Percentiles rank a stretch among this genome's conserved stretches.
Conservation (phyloP, 2,329 filamentous ascomycete genomes). For the Epichloe hybrida region DNA sequence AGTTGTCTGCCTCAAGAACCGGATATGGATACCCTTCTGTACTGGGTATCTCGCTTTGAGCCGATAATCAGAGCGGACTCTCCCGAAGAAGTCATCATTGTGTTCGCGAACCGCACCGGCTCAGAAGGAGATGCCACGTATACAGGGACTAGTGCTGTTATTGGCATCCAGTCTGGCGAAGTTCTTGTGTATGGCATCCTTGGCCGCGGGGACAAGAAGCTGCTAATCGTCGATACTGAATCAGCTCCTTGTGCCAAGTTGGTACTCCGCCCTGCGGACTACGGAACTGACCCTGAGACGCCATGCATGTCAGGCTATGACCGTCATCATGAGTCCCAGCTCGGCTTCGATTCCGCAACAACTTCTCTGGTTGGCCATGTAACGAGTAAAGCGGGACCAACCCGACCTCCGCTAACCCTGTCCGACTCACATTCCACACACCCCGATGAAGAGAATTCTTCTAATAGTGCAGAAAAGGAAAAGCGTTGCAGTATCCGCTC, state of each 20-base stretch:
- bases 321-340: too few relatives aligned
- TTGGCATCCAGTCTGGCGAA: constrained; percentile 51
- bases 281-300: too few relatives aligned
- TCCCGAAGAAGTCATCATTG: constrained; percentile 48
- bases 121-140: constrained; percentile 53
- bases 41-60: constrained; percentile 61
- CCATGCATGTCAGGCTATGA: too few relatives aligned
- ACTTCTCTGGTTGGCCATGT: too few relatives aligned
- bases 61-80: constrained; percentile 42
- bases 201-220: constrained; percentile 52
- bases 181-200: constrained; percentile 57
- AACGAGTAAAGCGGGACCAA: too few relatives aligned
- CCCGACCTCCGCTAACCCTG: too few relatives aligned
- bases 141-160: constrained; percentile 59
- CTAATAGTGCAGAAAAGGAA: too few relatives aligned
- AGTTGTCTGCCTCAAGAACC: constrained; percentile 40
- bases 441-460: too few relatives aligned
- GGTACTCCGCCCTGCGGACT: too few relatives aligned
- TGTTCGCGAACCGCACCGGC: constrained; percentile 60
- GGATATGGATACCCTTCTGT: constrained; percentile 59
- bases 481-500: too few relatives aligned
- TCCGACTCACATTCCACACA: too few relatives aligned
- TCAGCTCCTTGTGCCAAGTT: constrained; percentile 21
- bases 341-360: too few relatives aligned
- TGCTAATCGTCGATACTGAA: constrained; percentile 53